A percentile compares a stretch with the other conserved stretches of the same genome.
phyloP scores from a whole-genome alignment of 768 basidiomycete genomes.

The Termitomyces sp. region DNA sequence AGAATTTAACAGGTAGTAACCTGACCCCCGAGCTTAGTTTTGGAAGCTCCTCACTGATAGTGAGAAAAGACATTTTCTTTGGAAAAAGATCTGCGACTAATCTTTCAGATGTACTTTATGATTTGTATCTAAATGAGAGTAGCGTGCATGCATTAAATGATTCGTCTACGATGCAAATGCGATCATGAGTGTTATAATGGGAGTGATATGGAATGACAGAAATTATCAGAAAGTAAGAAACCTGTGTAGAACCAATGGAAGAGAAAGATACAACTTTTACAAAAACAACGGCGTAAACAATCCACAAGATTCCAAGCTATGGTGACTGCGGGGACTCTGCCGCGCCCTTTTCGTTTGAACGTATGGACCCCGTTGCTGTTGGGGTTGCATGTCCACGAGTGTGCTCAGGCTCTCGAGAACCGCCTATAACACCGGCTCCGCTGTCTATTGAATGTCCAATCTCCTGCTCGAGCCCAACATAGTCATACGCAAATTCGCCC shows the following conservation, averaged over 20 bases:
- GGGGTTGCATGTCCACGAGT: background rate
- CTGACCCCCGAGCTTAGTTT: background rate
- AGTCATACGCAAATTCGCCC: constrained; percentile 89
- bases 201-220: background rate
- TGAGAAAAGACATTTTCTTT: background rate
- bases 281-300: background rate
- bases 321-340: background rate
- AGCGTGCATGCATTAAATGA: background rate
- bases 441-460: constrained; percentile 31
- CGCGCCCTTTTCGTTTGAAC: constrained; percentile 2
- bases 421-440: constrained; percentile 15
- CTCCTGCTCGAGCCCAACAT: constrained; percentile 69
- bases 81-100: background rate
- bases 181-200: background rate
- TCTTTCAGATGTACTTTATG: background rate
- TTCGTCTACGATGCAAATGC: background rate
- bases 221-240: background rate
- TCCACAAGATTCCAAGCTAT: background rate
- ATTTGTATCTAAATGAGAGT: background rate
- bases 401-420: constrained; percentile 24
- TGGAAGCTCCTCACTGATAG: background rate
- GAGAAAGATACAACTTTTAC: background rate
- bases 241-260: background rate
- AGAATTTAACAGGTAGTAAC: background rate
- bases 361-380: background rate